A percentile compares a stretch with the other conserved stretches of the same genome.
Conservation (phyloP, 2,329 filamentous ascomycete genomes). For the Diaporthe nobilis region DNA sequence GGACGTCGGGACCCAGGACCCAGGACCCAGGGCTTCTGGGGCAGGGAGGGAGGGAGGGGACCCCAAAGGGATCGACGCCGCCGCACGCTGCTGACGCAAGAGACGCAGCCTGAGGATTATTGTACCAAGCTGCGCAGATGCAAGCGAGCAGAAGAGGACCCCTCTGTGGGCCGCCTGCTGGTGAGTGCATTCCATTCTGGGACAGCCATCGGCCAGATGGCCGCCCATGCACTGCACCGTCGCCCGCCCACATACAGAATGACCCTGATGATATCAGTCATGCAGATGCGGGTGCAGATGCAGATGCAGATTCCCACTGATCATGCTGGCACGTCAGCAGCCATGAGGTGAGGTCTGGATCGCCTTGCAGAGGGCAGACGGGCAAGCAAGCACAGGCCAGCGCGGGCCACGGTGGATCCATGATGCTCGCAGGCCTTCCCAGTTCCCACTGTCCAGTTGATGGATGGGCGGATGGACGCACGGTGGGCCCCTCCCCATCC, state of each 20-base stretch:
- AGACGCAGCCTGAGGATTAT: conserved; percentile 34
- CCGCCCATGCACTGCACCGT: background rate
- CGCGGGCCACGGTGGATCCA: conserved; percentile 30
- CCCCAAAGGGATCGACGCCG: conserved; percentile 30
- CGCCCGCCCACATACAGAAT: conserved; percentile 7
- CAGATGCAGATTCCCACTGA: conserved; percentile 26
- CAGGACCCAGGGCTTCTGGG: conserved; percentile 7
- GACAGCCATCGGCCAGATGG: conserved; percentile 17
- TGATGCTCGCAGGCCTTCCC: conserved; percentile 15
- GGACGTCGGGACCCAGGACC: conserved; percentile 18
- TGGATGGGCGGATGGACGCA: conserved; percentile 7
- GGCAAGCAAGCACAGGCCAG: conserved; percentile 33
- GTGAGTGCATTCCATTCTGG: conserved; percentile 36
- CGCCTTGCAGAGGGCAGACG: background rate
- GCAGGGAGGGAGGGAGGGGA: conserved; percentile 15
- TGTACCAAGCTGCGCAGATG: conserved; percentile 17
- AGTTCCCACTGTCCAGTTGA: background rate
- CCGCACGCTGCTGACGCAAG: conserved; percentile 38
- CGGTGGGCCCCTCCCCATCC: conserved; percentile 14
- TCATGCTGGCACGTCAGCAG: conserved; percentile 38
- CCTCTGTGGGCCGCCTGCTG: conserved; percentile 22
- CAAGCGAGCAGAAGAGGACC: conserved; percentile 24
- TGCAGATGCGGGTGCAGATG: conserved; percentile 29
- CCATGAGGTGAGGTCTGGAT: conserved; percentile 32
- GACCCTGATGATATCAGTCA: conserved; percentile 39